Conservation (phyloP, 1,284 basidiomycete species). For the Erythrobasidium hasegawianum region DNA sequence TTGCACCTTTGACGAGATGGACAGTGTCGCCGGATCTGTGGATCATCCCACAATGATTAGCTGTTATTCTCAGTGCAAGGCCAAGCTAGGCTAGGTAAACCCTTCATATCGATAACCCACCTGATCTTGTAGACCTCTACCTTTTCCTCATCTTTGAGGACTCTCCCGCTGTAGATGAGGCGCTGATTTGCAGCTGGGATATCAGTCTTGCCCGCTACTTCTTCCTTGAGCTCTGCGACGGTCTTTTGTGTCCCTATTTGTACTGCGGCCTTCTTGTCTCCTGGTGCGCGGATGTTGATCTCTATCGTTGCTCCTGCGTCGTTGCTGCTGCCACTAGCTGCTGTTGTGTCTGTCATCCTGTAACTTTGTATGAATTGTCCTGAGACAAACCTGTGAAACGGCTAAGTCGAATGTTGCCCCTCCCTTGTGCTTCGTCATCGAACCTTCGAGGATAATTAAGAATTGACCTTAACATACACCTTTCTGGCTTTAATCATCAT, state of each 20-base stretch:
- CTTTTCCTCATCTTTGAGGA: constrained; percentile 46
- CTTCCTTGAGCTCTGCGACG: constrained; percentile 45
- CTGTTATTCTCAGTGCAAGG: background rate
- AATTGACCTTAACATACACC: too few relatives aligned
- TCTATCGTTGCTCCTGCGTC: constrained; percentile 34
- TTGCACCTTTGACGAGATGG: constrained; percentile 86
- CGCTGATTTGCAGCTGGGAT: constrained; percentile 40
- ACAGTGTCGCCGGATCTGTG: constrained; percentile 64
- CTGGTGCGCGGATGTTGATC: constrained; percentile 45
- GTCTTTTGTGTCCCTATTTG: constrained; percentile 38
- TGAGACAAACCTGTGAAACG: background rate
- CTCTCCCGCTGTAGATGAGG: constrained; percentile 45
- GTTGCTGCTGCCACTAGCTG: constrained; percentile 13
- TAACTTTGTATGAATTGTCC: background rate
- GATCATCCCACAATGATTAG: background rate
- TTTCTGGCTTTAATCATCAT: too few relatives aligned
- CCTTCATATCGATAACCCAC: too few relatives aligned
- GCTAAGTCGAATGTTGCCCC: background rate
- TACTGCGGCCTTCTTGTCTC: constrained; percentile 43
- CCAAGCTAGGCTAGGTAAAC: background rate
- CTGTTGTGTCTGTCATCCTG: constrained; percentile 26
- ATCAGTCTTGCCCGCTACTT: constrained; percentile 37
- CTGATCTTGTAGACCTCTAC: constrained; percentile 45
- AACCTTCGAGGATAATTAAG: too few relatives aligned
- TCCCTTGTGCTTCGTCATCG: background rate